Evolutionary conservation across 1,284 basidiomycete genomes (phyloP).

Genomic region (Takashimella tepidaria): DNA sequence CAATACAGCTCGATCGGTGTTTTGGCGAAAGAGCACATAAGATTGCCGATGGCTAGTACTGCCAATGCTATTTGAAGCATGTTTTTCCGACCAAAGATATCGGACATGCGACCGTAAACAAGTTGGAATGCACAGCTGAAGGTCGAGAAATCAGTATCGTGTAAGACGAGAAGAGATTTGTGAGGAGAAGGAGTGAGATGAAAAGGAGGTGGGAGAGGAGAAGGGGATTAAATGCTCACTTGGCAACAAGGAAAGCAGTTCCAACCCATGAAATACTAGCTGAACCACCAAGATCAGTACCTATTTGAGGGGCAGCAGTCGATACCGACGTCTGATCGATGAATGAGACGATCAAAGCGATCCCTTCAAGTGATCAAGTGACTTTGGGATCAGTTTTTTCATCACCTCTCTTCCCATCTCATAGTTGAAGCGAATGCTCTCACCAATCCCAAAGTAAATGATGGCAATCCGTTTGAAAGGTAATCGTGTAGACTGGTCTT

Average conservation of each 20-base stretch:
- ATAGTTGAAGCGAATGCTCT: too few relatives aligned
- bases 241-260: constrained; percentile 32
- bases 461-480: constrained; percentile 18
- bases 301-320: constrained; percentile 31
- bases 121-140: constrained; percentile 33
- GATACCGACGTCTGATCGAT: constrained; percentile 35
- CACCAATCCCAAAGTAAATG: constrained; percentile 31
- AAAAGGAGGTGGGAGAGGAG: background rate
- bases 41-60: constrained; percentile 29
- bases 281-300: constrained; percentile 21
- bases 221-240: constrained; percentile 16
- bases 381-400: too few relatives aligned
- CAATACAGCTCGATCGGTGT: constrained; percentile 33
- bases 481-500: constrained; percentile 29
- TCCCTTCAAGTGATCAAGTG: constrained; percentile 3
- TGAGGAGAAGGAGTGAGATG: background rate
- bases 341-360: constrained; percentile 32
- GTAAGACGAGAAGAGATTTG: too few relatives aligned
- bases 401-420: too few relatives aligned
- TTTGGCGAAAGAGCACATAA: constrained; percentile 32
- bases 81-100: constrained; percentile 35
- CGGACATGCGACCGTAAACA: constrained; percentile 31
- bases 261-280: constrained; percentile 33
- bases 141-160: background rate
- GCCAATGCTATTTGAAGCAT: constrained; percentile 26